Evolutionary conservation across 192 early-diverging fungal species (phyloP).

Genomic region (Coemansia sp.): DNA sequence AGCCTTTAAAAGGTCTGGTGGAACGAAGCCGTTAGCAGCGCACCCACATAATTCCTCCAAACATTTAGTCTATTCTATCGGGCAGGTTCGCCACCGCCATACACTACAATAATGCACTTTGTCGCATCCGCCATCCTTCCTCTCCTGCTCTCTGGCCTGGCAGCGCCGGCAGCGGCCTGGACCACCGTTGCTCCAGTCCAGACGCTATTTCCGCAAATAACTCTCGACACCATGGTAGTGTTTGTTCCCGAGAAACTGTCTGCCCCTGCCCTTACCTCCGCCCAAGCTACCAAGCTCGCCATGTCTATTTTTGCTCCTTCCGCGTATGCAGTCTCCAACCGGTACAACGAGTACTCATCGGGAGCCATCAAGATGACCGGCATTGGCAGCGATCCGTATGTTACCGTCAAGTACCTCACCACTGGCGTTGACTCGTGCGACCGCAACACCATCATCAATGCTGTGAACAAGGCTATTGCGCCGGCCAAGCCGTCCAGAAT

Average conservation of each 20-base stretch:
- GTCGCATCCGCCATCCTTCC: neutral
- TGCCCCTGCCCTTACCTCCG: neutral
- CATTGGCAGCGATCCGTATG: neutral
- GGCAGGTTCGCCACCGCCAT: no score
- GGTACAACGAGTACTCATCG: constrained; percentile 3
- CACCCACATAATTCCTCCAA: no score
- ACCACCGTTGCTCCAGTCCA: neutral
- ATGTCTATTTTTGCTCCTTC: neutral
- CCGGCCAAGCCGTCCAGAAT: neutral
- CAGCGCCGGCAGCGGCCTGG: neutral
- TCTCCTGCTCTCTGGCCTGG: neutral
- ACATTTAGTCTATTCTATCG: no score
- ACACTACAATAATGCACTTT: neutral
- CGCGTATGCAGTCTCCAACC: neutral
- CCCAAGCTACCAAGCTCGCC: constrained; percentile 1
- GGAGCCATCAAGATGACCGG: constrained; percentile 8
- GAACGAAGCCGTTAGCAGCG: no score
- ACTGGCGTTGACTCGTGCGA: neutral
- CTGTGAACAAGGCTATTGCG: neutral
- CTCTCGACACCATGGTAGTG: neutral
- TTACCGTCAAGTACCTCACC: neutral
- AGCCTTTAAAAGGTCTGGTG: no score
- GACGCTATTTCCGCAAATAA: neutral
- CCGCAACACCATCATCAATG: neutral
- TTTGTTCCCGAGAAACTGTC: constrained; percentile 1